These are phyloP conservation scores for Agrostemma githago DNA, from an alignment of 148 eudicot species.

Conservation along the genomic window DNA sequence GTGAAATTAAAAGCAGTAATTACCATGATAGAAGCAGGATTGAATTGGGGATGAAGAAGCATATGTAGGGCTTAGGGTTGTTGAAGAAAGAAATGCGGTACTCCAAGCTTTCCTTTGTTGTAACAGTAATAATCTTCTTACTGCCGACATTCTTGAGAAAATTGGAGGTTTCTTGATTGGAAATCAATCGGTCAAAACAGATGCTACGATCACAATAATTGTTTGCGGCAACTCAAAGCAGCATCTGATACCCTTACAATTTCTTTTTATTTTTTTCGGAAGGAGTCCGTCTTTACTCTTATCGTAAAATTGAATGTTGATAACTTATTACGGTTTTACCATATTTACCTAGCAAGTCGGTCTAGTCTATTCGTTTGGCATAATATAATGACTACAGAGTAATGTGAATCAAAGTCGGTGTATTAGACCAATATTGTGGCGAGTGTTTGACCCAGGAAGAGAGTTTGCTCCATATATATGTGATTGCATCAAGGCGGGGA, in stretches of 20 bases:
- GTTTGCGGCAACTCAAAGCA: slow-evolving; percentile 10
- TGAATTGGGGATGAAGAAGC: slow-evolving; percentile 1
- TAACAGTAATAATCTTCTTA: slow-evolving; percentile 3
- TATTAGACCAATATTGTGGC: too few species aligned
- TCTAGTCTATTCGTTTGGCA: too few species aligned
- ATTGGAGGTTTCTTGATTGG: background rate
- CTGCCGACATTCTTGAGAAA: background rate
- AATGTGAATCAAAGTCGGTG: too few species aligned
- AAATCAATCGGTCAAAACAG: background rate
- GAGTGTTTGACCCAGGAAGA: too few species aligned
- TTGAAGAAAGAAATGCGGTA: slow-evolving; percentile 17
- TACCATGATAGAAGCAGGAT: background rate
- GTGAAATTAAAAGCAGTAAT: background rate
- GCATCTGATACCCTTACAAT: slow-evolving; percentile 14
- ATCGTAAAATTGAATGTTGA: too few species aligned
- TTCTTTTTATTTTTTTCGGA: slow-evolving; percentile 8
- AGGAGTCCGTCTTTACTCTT: too few species aligned
- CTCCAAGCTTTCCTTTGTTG: slow-evolving; percentile 2
- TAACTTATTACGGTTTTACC: too few species aligned
- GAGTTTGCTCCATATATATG: too few species aligned
- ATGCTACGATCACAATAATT: background rate
- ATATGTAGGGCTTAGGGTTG: slow-evolving; percentile 30
- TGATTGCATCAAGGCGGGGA: too few species aligned
- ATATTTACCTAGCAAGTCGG: too few species aligned
- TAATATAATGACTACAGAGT: too few species aligned